These are phyloP conservation scores for Tulasnella sp. DNA, from an alignment of 768 basidiomycete species.

Conservation along the genomic window DNA sequence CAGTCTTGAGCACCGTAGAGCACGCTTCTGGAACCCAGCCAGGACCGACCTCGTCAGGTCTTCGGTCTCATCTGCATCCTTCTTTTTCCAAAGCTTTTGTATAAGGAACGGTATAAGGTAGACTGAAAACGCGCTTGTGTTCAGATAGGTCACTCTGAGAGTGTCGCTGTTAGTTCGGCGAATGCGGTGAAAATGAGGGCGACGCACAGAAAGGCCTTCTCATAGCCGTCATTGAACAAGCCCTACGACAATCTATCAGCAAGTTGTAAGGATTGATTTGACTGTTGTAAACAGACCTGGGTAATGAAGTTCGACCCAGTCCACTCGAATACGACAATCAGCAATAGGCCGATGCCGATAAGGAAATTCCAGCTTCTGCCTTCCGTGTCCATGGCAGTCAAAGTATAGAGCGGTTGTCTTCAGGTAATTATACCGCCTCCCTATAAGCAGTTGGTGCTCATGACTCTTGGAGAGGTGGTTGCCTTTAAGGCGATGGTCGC, in stretches of 20 bases:
- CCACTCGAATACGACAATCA: conserved; percentile 78
- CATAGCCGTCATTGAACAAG: conserved; percentile 54
- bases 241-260: conserved; percentile 23
- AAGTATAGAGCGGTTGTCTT: background rate
- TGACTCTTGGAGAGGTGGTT: background rate
- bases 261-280: conserved; percentile 2
- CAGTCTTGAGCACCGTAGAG: background rate
- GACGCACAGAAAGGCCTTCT: conserved; percentile 79
- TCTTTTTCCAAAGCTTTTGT: conserved; percentile 22
- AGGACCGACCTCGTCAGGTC: background rate
- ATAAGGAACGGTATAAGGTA: conserved; percentile 60
- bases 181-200: background rate
- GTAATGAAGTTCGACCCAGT: conserved; percentile 80
- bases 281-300: conserved; percentile 37
- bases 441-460: background rate
- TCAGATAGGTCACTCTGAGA: conserved; percentile 76
- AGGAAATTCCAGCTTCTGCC: conserved; percentile 28
- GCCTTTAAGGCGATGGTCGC: background rate
- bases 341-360: conserved; percentile 55
- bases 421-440: background rate
- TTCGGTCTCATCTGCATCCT: background rate
- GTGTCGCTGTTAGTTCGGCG: conserved; percentile 9
- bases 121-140: conserved; percentile 76
- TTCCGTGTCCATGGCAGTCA: background rate
- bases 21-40: background rate